Conservation (phyloP, 1,139 yeast genomes). For the Hansenula anomala region DNA sequence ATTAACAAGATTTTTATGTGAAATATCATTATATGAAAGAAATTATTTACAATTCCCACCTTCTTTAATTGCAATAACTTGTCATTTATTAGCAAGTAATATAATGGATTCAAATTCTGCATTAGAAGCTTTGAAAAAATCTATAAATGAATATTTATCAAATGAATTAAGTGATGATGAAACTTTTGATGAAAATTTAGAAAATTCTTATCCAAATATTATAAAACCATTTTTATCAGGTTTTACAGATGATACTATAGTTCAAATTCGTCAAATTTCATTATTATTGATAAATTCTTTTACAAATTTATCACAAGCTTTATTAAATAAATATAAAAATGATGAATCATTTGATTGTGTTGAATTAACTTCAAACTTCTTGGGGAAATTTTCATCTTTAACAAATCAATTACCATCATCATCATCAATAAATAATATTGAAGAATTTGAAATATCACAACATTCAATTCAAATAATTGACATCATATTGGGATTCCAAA, state of each 20-base stretch:
- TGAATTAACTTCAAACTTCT: conserved; percentile 7
- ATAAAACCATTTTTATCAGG: conserved; percentile 50
- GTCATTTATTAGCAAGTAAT: conserved; percentile 68
- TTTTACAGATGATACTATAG: conserved; percentile 38
- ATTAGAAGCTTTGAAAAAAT: conserved; percentile 22
- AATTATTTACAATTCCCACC: conserved; percentile 58
- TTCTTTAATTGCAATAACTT: conserved; percentile 62
- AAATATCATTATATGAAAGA: conserved; percentile 69
- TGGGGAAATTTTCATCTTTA: conserved; percentile 4
- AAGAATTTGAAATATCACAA: conserved; percentile 9
- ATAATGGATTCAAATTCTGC: conserved; percentile 41
- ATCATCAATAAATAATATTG: conserved; percentile 12
- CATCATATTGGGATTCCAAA: conserved; percentile 13
- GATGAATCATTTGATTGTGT: conserved; percentile 9
- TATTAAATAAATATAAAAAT: conserved; percentile 50
- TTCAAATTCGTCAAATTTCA: conserved; percentile 39
- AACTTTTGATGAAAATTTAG: conserved; percentile 19
- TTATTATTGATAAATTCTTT: conserved; percentile 43
- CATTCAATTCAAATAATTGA: conserved; percentile 11
- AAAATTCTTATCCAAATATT: conserved; percentile 39
- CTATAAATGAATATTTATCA: conserved; percentile 8
- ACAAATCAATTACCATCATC: conserved; percentile 5
- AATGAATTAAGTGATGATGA: conserved; percentile 20
- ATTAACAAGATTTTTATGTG: conserved; percentile 64
- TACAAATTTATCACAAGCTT: conserved; percentile 47